phyloP scores from a whole-genome alignment of 495 filamentous ascomycete species.

The Penicillium paxilli region DNA sequence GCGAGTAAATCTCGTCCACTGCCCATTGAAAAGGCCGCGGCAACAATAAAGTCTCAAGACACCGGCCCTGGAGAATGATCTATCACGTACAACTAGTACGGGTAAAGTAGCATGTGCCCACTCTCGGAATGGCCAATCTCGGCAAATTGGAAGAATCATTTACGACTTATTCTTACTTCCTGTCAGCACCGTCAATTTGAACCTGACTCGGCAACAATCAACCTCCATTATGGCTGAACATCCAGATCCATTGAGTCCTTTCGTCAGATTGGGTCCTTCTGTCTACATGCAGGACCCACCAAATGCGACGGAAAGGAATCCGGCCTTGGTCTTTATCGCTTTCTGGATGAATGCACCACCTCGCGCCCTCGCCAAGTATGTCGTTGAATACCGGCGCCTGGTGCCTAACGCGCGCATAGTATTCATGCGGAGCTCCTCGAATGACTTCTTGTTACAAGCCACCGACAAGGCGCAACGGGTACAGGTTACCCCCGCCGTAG shows the following conservation, averaged over 20 bases:
- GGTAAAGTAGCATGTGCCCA: no score
- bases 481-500: conserved; percentile 39
- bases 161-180: background rate
- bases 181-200: background rate
- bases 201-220: background rate
- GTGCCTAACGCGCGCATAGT: conserved; percentile 41
- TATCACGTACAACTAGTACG: no score
- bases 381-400: conserved; percentile 35
- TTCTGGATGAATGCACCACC: conserved; percentile 49
- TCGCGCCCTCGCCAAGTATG: conserved; percentile 39
- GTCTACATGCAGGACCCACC: conserved; percentile 35
- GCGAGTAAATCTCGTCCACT: no score
- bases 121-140: no score
- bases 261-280: conserved; percentile 31
- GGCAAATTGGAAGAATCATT: no score
- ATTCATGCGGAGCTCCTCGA: conserved; percentile 35
- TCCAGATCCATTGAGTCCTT: conserved; percentile 16
- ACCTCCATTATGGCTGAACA: conserved; percentile 5
- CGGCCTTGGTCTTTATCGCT: conserved; percentile 32
- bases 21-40: no score
- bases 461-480: conserved; percentile 24
- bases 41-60: no score
- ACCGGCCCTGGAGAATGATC: no score
- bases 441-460: conserved; percentile 36
- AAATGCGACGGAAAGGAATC: conserved; percentile 3